Evolutionary conservation across 2,329 filamentous ascomycete species (phyloP), one percentile per base, ranked within the genome.

Genomic region (Trichoderma semiorbis): DNA sequence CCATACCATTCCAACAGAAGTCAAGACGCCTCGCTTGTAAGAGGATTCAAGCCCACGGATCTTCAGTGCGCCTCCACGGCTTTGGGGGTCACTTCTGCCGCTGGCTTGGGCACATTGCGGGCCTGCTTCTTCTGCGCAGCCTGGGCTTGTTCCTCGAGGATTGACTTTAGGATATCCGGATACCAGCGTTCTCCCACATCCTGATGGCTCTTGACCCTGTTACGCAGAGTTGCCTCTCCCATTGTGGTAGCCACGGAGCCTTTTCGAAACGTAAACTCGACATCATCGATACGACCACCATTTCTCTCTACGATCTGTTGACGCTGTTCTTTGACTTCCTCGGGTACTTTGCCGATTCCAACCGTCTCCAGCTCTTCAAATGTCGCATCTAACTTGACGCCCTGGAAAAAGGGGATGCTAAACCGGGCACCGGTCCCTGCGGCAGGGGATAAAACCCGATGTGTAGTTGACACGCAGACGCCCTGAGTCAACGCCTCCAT

Each of bases 331-430:
- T 85, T 84, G 18, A 95, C 89, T 14, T 86, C 85, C 32, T 88
- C 87, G 0, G 93, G 92, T 12, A 91, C 86, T 26, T 76, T 74
- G 1, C 85, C 87, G n/a, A 87, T 85, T n/a, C 86, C 88, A 18
- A 87, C 84, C 26, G 77, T 80, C 79, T 89, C 91, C 81, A 96
- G 89, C 75, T 92, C 91, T 78, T 94, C 93, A 79, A 97, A 97
- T 21, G 88, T 88, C 0, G 93, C 90, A 79, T 94, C 92, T 71
- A 93, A 90, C 77, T 90, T 90, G 72, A 97, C 92, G 26, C 94
- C 94, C 80, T 96, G 94, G 83, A 97, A 97, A 82, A 97, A 97
- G 0, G 94, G 94, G 62, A 97, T 91, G 8, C 90, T 93, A 83
- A 90, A 95, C 69, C 94, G 85, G 36, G 93, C 85, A 5, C 93